A percentile compares a stretch with the other conserved stretches of the same genome.
These are phyloP conservation scores for Thelonectria discophora DNA, from an alignment of 2,329 filamentous ascomycete species.

Conservation along the genomic window DNA sequence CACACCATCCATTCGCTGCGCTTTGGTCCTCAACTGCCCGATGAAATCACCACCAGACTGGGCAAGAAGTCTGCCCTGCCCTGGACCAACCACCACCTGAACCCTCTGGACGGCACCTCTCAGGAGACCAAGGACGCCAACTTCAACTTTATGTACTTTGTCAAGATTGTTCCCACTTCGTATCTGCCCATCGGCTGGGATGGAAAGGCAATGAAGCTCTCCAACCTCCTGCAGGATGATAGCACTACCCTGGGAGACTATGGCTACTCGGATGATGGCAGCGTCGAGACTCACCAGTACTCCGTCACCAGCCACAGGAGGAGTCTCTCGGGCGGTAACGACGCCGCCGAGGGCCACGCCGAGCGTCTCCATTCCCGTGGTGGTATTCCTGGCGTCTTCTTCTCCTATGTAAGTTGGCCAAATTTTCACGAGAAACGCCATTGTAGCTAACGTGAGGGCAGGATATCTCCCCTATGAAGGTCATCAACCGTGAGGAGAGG, in stretches of 20 bases:
- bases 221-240: conserved; percentile 56
- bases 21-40: conserved; percentile 91
- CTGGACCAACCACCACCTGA: conserved; percentile 91
- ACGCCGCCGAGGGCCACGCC: conserved; percentile 86
- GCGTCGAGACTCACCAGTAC: conserved; percentile 97
- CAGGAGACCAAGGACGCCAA: conserved; percentile 83
- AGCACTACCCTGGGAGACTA: conserved; percentile 71
- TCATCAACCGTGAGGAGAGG: conserved; percentile 93
- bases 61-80: conserved; percentile 55
- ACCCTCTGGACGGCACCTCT: conserved; percentile 83
- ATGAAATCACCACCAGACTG: conserved; percentile 70
- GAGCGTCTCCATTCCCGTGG: conserved; percentile 89
- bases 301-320: conserved; percentile 97
- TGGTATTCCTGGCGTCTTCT: conserved; percentile 97
- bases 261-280: conserved; percentile 70
- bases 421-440: background rate
- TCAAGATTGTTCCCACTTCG: conserved; percentile 96
- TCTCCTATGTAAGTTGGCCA: conserved; percentile 81
- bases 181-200: conserved; percentile 94
- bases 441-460: conserved; percentile 47
- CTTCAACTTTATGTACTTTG: conserved; percentile 99
- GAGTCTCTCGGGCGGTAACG: conserved; percentile 83
- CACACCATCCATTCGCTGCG: conserved; percentile 89
- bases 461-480: conserved; percentile 99
- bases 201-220: conserved; percentile 55